Base-by-base conservation (phyloP, 257 asterid genomes). In the Anisodus tanguticus region DNA sequence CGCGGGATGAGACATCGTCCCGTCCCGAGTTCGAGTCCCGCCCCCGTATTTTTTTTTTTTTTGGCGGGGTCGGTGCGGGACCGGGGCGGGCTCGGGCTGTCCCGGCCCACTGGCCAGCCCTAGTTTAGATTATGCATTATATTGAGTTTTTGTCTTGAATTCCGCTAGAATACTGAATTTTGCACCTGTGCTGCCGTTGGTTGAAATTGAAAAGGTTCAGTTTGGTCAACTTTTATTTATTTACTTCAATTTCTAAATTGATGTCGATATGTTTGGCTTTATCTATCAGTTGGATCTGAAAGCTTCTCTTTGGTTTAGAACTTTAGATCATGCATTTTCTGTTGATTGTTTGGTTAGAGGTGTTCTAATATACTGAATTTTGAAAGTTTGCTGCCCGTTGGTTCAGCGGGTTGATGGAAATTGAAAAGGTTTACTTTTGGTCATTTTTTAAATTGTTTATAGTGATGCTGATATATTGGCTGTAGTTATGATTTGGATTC, bases 401-500 rank as follows among this genome's bases (percentile, higher is more conserved):
- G 37, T 70, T 4, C 57, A 43, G 55, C 17, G 15, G 13, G 15
- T 70, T 70, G 57, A 43, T 70, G 79, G 9, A 43, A 70, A 22
- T 70, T 70, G 17, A 71, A 71, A 26, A 43, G 58, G 79, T n/a
- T 71, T 45, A 22, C 39, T 71, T 71, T 71, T 16, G 31, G 58
- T 47, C 22, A 45, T 16, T 8, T 37, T 41, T 19, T 57, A 31
- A 31, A 4, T 19, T 71, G 81, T 83, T 41, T 83, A 13, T 51
- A 66, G 17, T 26, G 19, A 22, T 82, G 80, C 47, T 31, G 85
- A 54, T 70, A 53, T 49, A 41, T n/a, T 37, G 51, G n/a, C 16
- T 37, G 16, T 80, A 35, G 71, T 59, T 16, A 80, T 80, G 49
- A 64, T 3, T 58, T 22, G 58, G 49, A 97, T 12, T 59, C 10